Percentiles rank a stretch among this genome's conserved stretches.
Evolutionary conservation across 192 early-diverging fungal species (phyloP).

Genomic region (Dimargaris cristalligena): DNA sequence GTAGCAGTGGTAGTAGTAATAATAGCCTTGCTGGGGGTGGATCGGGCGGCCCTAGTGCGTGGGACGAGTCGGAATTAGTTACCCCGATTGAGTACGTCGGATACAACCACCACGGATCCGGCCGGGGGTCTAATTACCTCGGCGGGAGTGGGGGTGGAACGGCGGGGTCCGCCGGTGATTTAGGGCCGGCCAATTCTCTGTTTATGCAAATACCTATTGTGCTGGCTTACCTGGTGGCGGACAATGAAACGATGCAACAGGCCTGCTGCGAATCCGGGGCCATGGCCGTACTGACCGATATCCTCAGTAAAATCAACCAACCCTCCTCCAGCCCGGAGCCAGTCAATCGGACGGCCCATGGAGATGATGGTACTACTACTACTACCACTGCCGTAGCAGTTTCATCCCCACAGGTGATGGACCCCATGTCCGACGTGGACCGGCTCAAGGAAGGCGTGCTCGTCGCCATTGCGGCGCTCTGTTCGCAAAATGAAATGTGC

Average conservation of each 20-base stretch:
- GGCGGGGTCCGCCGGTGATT: background rate
- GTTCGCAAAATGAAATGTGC: background rate
- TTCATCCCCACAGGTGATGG: background rate
- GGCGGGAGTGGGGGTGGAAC: background rate
- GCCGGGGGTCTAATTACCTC: background rate
- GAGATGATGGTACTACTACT: no score
- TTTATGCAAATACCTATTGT: constrained; percentile 5
- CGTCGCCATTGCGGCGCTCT: constrained; percentile 6
- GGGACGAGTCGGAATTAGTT: no score
- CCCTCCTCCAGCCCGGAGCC: background rate
- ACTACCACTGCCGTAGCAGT: no score
- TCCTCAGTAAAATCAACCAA: background rate
- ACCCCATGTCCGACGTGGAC: constrained; percentile 5
- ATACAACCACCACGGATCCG: background rate
- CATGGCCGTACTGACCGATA: background rate
- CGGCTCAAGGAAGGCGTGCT: constrained; percentile 1
- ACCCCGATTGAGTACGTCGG: background rate
- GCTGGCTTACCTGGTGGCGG: constrained; percentile 4
- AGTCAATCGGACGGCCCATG: background rate
- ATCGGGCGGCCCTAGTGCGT: background rate
- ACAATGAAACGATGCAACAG: background rate
- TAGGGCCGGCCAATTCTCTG: background rate
- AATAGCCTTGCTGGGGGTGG: background rate
- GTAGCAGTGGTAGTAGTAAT: no score
- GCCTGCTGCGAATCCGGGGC: constrained; percentile 6